Percentiles rank a stretch among this genome's conserved stretches.
Evolutionary conservation across 192 early-diverging fungal genomes (phyloP).

Genomic region (Coemansia nantahalensis): DNA sequence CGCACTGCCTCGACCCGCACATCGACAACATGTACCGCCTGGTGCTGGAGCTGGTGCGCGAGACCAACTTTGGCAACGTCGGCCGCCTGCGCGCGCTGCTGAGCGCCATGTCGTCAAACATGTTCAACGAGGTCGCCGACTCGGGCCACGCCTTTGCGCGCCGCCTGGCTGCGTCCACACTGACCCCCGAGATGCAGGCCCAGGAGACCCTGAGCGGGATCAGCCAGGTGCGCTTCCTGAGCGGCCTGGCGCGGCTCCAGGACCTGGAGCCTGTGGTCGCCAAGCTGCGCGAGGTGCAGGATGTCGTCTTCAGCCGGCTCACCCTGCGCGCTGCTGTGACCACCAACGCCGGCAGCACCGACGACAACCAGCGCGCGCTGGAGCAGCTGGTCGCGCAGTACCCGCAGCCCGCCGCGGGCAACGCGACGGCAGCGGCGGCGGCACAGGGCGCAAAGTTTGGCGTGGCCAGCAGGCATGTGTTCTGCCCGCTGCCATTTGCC

Average conservation of each 20-base stretch:
- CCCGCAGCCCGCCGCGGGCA: slow-evolving; percentile 6
- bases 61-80: slow-evolving; percentile 69
- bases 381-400: slow-evolving; percentile 26
- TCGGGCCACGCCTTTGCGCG: slow-evolving; percentile 82
- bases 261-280: slow-evolving; percentile 63
- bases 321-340: slow-evolving; percentile 44
- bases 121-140: slow-evolving; percentile 77
- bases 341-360: slow-evolving; percentile 22
- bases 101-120: slow-evolving; percentile 62
- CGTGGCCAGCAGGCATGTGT: slow-evolving; percentile 59
- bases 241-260: slow-evolving; percentile 59
- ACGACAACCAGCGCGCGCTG: slow-evolving; percentile 34
- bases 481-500: slow-evolving; percentile 80
- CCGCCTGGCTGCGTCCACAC: slow-evolving; percentile 61
- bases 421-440: background rate
- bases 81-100: slow-evolving; percentile 78
- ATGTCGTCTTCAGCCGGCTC: slow-evolving; percentile 45
- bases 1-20: slow-evolving; percentile 73
- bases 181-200: slow-evolving; percentile 56
- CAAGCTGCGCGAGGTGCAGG: slow-evolving; percentile 53
- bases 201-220: slow-evolving; percentile 58
- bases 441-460: slow-evolving; percentile 20
- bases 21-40: slow-evolving; percentile 71
- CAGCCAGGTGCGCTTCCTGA: slow-evolving; percentile 77
- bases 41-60: slow-evolving; percentile 64